These are phyloP conservation scores for Leccinum truebloodii DNA, from an alignment of 768 basidiomycete genomes.

Conservation along the genomic window DNA sequence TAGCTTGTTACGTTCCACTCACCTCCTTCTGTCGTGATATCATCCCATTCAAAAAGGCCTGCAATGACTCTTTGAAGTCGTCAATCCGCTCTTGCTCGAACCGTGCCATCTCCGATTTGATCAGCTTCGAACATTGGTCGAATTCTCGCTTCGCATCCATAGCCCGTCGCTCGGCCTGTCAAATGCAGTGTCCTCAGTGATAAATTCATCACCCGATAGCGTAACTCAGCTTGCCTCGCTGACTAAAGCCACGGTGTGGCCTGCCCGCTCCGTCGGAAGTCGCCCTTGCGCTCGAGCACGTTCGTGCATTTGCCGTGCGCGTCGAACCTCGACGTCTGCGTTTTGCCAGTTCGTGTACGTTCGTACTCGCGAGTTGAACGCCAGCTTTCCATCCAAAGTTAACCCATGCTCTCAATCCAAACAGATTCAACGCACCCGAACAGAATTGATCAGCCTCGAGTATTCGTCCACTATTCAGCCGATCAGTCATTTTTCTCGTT, in stretches of 20 bases:
- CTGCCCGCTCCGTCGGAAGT: slow-evolving; percentile 62
- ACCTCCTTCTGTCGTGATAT: slow-evolving; percentile 82
- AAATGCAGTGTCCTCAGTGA: slow-evolving; percentile 48
- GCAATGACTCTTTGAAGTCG: slow-evolving; percentile 86
- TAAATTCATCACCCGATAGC: neutral
- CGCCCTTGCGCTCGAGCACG: slow-evolving; percentile 78
- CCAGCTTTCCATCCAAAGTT: slow-evolving; percentile 51
- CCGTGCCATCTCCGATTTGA: slow-evolving; percentile 85
- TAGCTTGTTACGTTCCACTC: slow-evolving; percentile 15
- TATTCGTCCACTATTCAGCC: slow-evolving; percentile 75
- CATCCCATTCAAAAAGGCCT: slow-evolving; percentile 86
- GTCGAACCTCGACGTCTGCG: slow-evolving; percentile 71
- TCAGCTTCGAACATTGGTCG: slow-evolving; percentile 78
- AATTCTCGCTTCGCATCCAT: slow-evolving; percentile 86
- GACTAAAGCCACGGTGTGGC: slow-evolving; percentile 62
- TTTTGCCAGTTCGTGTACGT: slow-evolving; percentile 80
- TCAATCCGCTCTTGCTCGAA: slow-evolving; percentile 94
- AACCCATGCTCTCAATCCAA: neutral
- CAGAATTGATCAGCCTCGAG: slow-evolving; percentile 84
- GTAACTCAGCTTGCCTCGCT: slow-evolving; percentile 59
- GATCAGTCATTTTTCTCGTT: slow-evolving; percentile 8
- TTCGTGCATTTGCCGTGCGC: slow-evolving; percentile 77
- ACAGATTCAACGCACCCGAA: slow-evolving; percentile 56
- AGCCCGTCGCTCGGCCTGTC: slow-evolving; percentile 80
- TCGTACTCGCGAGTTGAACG: slow-evolving; percentile 86